A percentile compares a stretch with the other conserved stretches of the same genome.
These are phyloP conservation scores for Ceraceosorus guamensis DNA, from an alignment of 1,284 basidiomycete species.

Conservation along the genomic window DNA sequence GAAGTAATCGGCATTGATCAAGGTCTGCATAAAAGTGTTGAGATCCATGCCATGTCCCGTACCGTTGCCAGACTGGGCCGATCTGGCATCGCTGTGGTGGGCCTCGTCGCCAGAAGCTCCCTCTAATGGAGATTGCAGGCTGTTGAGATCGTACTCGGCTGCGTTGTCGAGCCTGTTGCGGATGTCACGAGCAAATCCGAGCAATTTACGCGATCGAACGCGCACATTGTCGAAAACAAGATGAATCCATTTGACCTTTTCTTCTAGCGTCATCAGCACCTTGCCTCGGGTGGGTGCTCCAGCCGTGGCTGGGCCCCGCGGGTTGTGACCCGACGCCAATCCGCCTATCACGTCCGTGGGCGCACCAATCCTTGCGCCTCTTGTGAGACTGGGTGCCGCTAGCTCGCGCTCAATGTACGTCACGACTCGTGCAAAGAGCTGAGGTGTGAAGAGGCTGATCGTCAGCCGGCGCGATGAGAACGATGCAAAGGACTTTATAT, in stretches of 20 bases:
- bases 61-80: not conserved
- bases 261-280: conserved; percentile 64
- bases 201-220: conserved; percentile 83
- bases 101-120: not conserved
- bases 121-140: conserved; percentile 41
- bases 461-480: no score
- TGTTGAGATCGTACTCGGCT: conserved; percentile 81
- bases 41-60: conserved; percentile 52
- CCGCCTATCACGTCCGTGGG: not conserved
- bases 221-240: conserved; percentile 91
- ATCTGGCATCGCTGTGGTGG: not conserved
- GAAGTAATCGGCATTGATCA: conserved; percentile 84
- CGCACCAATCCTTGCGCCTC: conserved; percentile 8
- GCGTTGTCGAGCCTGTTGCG: conserved; percentile 83
- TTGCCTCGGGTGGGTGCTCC: conserved; percentile 26
- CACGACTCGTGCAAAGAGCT: conserved; percentile 62
- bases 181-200: conserved; percentile 62
- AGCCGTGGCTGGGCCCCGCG: conserved; percentile 14
- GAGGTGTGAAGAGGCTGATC: not conserved
- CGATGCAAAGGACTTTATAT: not conserved
- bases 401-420: conserved; percentile 92
- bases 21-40: conserved; percentile 68
- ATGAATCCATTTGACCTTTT: conserved; percentile 79
- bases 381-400: conserved; percentile 58
- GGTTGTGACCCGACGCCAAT: not conserved